Conservation (phyloP, 169 alveolate species). For the Eimeria acervulina region DNA sequence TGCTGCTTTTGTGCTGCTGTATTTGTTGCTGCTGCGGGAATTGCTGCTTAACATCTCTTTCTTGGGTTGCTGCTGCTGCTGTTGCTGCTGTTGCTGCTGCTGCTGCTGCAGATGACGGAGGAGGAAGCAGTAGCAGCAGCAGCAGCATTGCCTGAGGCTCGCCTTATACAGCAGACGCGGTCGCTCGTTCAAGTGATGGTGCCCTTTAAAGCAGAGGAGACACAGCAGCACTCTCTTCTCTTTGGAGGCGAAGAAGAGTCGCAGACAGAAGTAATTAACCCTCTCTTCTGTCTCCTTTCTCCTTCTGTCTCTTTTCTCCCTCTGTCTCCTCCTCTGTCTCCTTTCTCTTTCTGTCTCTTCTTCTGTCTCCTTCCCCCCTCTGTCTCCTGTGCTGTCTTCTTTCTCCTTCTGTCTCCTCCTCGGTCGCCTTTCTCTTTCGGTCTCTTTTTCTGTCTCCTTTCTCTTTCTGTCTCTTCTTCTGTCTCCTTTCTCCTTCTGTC, state of each 20-base stretch:
- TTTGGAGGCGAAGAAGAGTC: background rate
- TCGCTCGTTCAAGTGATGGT: conserved; percentile 59
- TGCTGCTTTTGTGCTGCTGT: background rate
- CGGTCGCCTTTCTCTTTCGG: background rate
- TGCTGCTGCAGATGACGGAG: background rate
- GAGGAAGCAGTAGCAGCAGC: conserved; percentile 21
- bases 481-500: background rate
- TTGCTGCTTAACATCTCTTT: background rate
- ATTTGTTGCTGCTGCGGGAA: background rate
- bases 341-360: background rate
- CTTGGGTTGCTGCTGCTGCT: background rate
- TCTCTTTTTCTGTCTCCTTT: background rate
- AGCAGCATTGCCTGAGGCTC: conserved; percentile 27
- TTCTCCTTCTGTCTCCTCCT: background rate
- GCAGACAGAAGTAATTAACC: too few relatives aligned
- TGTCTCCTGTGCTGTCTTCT: background rate
- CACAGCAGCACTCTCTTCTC: conserved; percentile 57
- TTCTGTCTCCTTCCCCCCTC: background rate
- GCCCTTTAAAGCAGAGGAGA: background rate
- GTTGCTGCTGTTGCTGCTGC: background rate
- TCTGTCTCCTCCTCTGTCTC: background rate
- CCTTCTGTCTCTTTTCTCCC: background rate
- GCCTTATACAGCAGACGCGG: conserved; percentile 27
- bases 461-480: background rate
- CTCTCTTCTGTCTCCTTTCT: background rate